These are phyloP conservation scores for Tagetes erecta DNA, from an alignment of 129 eudicot species.

Conservation along the genomic window DNA sequence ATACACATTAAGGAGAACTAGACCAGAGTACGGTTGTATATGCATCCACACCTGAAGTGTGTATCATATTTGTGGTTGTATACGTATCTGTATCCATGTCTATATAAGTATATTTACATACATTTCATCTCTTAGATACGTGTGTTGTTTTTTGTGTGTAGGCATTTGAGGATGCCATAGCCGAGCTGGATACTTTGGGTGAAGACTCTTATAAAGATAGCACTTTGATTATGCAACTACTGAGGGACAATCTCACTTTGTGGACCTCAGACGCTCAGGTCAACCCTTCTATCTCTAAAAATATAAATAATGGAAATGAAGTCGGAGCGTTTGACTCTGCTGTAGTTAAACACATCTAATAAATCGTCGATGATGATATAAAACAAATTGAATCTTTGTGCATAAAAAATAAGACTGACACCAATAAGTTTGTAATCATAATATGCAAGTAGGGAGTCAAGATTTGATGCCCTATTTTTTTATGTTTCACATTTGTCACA, in stretches of 20 bases:
- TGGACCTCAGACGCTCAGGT: conserved; percentile 98
- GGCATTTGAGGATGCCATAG: conserved; percentile 98
- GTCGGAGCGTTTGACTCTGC: neutral
- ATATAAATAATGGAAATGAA: neutral
- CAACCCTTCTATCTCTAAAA: conserved; percentile 18
- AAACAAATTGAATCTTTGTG: neutral
- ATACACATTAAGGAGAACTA: neutral
- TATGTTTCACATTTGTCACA: neutral
- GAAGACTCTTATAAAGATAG: conserved; percentile 97
- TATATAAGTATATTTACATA: no score
- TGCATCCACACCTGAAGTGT: neutral
- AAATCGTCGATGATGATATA: neutral
- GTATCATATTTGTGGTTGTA: neutral
- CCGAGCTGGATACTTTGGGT: conserved; percentile 88
- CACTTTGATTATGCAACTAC: conserved; percentile 93
- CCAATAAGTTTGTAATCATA: neutral
- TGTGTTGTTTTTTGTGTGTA: conserved; percentile 17
- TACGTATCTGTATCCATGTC: neutral
- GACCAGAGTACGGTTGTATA: neutral
- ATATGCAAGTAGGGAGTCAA: neutral
- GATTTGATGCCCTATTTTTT: neutral
- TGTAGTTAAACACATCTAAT: neutral
- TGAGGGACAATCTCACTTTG: conserved; percentile 92
- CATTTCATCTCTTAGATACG: neutral
- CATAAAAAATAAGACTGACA: neutral